Evolutionary conservation across 371 early-diverging fungal species (phyloP).

Genomic region (Vittaforma corneae): DNA sequence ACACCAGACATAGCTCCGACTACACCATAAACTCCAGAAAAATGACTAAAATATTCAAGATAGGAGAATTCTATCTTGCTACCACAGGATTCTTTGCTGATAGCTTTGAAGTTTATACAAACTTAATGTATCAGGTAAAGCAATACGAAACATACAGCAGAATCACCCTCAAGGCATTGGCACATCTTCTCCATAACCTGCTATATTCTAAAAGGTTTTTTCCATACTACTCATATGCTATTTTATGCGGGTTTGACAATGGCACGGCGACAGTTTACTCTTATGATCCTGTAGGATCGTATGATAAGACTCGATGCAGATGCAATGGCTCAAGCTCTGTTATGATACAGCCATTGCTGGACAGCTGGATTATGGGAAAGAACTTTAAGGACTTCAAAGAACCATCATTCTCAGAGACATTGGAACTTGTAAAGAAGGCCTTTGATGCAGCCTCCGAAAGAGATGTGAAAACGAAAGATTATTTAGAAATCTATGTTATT

Average conservation of each 20-base stretch:
- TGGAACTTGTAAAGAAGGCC: conserved; percentile 77
- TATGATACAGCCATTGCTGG: conserved; percentile 91
- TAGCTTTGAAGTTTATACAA: conserved; percentile 70
- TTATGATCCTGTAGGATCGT: conserved; percentile 90
- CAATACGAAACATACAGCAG: conserved; percentile 62
- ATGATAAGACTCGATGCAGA: conserved; percentile 67
- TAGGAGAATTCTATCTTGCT: conserved; percentile 69
- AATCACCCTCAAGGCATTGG: conserved; percentile 74
- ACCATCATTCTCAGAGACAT: conserved; percentile 62
- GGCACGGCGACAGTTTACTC: conserved; percentile 68
- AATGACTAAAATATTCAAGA: conserved; percentile 74
- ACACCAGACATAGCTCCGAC: conserved; percentile 88
- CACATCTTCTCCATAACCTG: conserved; percentile 81
- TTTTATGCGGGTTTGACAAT: conserved; percentile 78
- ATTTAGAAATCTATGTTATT: conserved; percentile 78
- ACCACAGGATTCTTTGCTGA: conserved; percentile 88
- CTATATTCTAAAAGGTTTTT: conserved; percentile 88
- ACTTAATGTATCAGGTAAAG: conserved; percentile 65
- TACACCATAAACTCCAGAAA: conserved; percentile 85
- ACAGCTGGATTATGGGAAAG: conserved; percentile 69
- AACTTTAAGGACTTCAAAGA: conserved; percentile 51
- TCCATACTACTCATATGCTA: conserved; percentile 84
- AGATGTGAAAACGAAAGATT: conserved; percentile 97
- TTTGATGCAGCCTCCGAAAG: conserved; percentile 93
- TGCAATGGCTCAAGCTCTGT: conserved; percentile 77